phyloP scores from a whole-genome alignment of 192 early-diverging fungal genomes.

The Coemansia sp. region DNA sequence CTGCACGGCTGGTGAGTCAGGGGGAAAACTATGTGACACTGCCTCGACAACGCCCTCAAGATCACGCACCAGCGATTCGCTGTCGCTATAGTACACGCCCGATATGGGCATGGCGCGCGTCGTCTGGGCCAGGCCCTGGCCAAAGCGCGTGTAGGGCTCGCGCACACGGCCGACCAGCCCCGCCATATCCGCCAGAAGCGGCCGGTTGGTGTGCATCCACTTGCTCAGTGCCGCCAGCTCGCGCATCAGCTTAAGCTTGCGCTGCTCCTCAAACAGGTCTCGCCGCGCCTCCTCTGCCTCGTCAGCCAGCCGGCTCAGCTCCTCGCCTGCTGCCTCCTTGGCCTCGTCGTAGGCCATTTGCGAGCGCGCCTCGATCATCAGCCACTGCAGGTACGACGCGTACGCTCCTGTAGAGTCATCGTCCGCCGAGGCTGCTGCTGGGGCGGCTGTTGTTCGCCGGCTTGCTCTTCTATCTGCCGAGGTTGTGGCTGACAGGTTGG shows the following conservation, averaged over 20 bases:
- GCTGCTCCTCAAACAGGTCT: slow-evolving; percentile 13
- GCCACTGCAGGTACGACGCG: slow-evolving; percentile 28
- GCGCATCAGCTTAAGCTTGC: slow-evolving; percentile 35
- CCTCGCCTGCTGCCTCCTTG: slow-evolving; percentile 11
- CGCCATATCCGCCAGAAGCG: slow-evolving; percentile 9
- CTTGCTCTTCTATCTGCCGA: background rate
- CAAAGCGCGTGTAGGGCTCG: slow-evolving; percentile 13
- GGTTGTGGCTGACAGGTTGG: background rate
- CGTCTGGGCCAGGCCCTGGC: slow-evolving; percentile 10
- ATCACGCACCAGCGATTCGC: slow-evolving; percentile 20
- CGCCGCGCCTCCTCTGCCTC: slow-evolving; percentile 17
- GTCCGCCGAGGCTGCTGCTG: background rate
- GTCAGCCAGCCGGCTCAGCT: slow-evolving; percentile 8
- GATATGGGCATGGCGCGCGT: slow-evolving; percentile 39
- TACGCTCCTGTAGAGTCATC: background rate
- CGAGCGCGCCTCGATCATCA: slow-evolving; percentile 29
- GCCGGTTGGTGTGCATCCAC: slow-evolving; percentile 22
- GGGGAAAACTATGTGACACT: slow-evolving; percentile 9
- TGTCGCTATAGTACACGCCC: slow-evolving; percentile 15
- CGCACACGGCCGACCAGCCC: slow-evolving; percentile 7
- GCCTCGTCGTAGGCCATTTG: slow-evolving; percentile 28
- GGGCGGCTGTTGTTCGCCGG: background rate
- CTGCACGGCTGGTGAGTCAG: background rate
- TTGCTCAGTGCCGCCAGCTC: slow-evolving; percentile 17
- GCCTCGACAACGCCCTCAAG: slow-evolving; percentile 17